Percentiles rank a stretch among this genome's conserved stretches.
These are phyloP conservation scores for Durusdinium trenchii DNA, from an alignment of 73 alveolate species.

Conservation along the genomic window DNA sequence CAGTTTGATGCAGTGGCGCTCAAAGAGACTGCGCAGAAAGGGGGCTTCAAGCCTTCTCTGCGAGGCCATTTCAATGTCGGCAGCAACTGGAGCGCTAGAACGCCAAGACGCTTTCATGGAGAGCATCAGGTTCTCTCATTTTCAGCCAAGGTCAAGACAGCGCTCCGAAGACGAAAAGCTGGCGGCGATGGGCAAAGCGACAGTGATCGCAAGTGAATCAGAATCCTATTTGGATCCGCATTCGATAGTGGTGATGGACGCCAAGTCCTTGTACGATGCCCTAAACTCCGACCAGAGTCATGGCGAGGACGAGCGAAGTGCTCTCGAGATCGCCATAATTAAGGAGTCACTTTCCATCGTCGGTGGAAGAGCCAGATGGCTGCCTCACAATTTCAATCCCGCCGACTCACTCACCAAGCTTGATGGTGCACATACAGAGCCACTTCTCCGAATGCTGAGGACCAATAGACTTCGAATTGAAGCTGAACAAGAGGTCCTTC, in stretches of 20 bases:
- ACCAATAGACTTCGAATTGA: too few species aligned
- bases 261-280: neutral
- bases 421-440: neutral
- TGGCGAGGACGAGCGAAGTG: neutral
- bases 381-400: neutral
- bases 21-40: neutral
- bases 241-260: neutral
- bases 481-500: too few species aligned
- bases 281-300: neutral
- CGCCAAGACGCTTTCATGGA: neutral
- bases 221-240: neutral
- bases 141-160: neutral
- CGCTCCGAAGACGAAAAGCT: neutral
- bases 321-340: neutral
- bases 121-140: neutral
- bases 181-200: neutral
- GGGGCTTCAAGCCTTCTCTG: neutral
- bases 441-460: too few species aligned
- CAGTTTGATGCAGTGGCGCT: neutral
- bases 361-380: neutral
- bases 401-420: neutral
- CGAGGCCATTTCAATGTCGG: neutral
- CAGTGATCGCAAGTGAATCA: neutral
- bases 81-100: constrained; percentile 9
- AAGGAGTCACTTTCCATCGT: neutral